A percentile compares a stretch with the other conserved stretches of the same genome.
Conservation (phyloP, 768 basidiomycete species). For the Rhodosporidiobolus sp. region DNA sequence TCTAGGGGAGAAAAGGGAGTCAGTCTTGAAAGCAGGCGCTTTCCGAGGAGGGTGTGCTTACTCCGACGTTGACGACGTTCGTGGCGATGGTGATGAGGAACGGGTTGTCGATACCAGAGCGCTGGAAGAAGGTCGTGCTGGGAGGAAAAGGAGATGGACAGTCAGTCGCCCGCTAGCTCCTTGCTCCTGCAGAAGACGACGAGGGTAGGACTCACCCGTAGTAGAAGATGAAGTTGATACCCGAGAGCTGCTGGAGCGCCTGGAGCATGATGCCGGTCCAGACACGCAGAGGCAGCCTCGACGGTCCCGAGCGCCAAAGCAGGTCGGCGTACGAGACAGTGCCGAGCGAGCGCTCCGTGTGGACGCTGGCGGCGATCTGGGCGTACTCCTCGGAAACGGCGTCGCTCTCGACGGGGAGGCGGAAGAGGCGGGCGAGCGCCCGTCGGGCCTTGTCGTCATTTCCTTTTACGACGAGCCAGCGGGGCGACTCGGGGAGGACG, state of each 20-base stretch:
- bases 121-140: neutral
- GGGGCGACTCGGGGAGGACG: slow-evolving; percentile 59
- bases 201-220: too few species aligned
- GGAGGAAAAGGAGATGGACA: neutral
- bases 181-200: too few species aligned
- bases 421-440: slow-evolving; percentile 62
- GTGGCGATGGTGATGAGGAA: slow-evolving; percentile 69
- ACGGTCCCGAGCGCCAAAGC: slow-evolving; percentile 53
- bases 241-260: slow-evolving; percentile 63
- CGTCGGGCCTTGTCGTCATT: slow-evolving; percentile 58
- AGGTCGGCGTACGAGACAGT: slow-evolving; percentile 62
- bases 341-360: slow-evolving; percentile 62
- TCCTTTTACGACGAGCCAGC: slow-evolving; percentile 57
- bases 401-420: slow-evolving; percentile 49
- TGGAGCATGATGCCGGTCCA: slow-evolving; percentile 76
- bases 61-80: slow-evolving; percentile 64
- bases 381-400: slow-evolving; percentile 53
- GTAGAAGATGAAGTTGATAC: slow-evolving; percentile 50
- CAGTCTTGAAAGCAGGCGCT: neutral
- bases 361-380: slow-evolving; percentile 59
- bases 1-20: neutral
- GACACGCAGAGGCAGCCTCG: slow-evolving; percentile 65
- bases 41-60: slow-evolving; percentile 64
- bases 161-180: too few species aligned
- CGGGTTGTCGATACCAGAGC: slow-evolving; percentile 47